phyloP scores from a whole-genome alignment of 176 grass and related monocot genomes.

The Lolium rigidum region DNA sequence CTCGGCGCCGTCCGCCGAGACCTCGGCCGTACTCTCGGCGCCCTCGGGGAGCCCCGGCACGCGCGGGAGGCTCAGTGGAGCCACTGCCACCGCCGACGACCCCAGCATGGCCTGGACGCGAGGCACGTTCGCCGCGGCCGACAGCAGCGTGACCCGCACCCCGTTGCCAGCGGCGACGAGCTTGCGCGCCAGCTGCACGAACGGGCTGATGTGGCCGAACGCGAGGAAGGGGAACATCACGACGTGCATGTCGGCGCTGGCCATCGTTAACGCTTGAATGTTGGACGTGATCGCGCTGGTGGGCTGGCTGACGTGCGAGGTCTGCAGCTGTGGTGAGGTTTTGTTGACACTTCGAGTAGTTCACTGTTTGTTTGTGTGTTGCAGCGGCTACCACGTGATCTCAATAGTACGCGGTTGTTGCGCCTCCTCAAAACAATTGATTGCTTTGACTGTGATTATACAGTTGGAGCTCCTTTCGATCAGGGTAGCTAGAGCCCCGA shows the following conservation, averaged over 20 bases:
- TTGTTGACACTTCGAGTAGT: too few relatives aligned
- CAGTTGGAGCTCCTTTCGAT: too few relatives aligned
- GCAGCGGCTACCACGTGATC: too few relatives aligned
- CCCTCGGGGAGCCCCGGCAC: slow-evolving; percentile 37
- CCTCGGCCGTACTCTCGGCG: slow-evolving; percentile 55
- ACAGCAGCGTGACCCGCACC: slow-evolving; percentile 52
- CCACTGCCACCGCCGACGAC: slow-evolving; percentile 6
- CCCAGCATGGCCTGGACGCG: slow-evolving; percentile 52
- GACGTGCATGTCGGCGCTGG: background rate
- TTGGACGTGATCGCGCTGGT: too few relatives aligned
- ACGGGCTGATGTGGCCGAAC: slow-evolving; percentile 23
- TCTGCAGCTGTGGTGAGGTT: too few relatives aligned
- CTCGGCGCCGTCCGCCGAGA: slow-evolving; percentile 49
- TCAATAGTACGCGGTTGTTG: too few relatives aligned
- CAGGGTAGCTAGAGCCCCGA: too few relatives aligned
- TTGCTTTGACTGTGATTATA: too few relatives aligned
- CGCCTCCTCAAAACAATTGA: too few relatives aligned
- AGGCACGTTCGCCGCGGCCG: slow-evolving; percentile 40
- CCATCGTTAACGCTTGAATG: too few relatives aligned
- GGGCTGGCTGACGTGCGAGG: too few relatives aligned
- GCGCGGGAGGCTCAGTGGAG: slow-evolving; percentile 41
- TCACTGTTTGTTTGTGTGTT: too few relatives aligned
- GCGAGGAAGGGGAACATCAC: slow-evolving; percentile 17
- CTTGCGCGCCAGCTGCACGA: slow-evolving; percentile 56
- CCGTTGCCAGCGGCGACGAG: slow-evolving; percentile 6